A percentile compares a stretch with the other conserved stretches of the same genome.
Conservation (phyloP, 2,329 filamentous ascomycete species). For the Trichoderma polysporum region DNA sequence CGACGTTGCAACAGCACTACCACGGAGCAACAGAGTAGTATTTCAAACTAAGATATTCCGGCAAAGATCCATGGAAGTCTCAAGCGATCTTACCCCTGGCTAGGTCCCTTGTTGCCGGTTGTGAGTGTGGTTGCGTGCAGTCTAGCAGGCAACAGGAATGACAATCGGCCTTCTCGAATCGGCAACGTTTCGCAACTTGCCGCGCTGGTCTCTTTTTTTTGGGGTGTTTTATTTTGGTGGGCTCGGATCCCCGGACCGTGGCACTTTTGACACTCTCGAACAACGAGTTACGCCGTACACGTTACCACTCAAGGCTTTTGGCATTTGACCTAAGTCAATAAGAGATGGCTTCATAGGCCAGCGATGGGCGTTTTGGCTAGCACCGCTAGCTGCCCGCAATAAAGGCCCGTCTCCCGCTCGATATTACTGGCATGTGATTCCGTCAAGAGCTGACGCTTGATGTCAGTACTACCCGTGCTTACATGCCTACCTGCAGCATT, state of each 20-base stretch:
- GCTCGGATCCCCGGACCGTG: slow-evolving; percentile 12
- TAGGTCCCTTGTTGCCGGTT: slow-evolving; percentile 12
- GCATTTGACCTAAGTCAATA: background rate
- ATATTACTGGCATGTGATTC: background rate
- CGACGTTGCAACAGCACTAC: background rate
- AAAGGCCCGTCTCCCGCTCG: background rate
- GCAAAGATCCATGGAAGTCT: slow-evolving; percentile 9
- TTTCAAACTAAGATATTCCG: background rate
- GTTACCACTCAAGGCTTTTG: background rate
- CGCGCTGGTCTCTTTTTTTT: background rate
- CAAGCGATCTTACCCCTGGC: slow-evolving; percentile 2
- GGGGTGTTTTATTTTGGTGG: background rate
- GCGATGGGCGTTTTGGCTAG: background rate
- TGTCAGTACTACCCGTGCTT: background rate
- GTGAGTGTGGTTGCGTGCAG: slow-evolving; percentile 19
- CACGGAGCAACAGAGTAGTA: background rate
- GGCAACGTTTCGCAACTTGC: slow-evolving; percentile 10
- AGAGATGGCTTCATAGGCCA: background rate
- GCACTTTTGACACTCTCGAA: slow-evolving; percentile 6
- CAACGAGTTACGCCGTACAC: background rate
- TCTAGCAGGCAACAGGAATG: background rate
- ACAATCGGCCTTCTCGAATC: slow-evolving; percentile 8
- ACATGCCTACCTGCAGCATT: no score
- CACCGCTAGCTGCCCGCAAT: background rate
- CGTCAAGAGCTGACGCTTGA: background rate